These are phyloP conservation scores for Penicillium oxalicum DNA, from an alignment of 2,329 filamentous ascomycete species.

Conservation along the genomic window DNA sequence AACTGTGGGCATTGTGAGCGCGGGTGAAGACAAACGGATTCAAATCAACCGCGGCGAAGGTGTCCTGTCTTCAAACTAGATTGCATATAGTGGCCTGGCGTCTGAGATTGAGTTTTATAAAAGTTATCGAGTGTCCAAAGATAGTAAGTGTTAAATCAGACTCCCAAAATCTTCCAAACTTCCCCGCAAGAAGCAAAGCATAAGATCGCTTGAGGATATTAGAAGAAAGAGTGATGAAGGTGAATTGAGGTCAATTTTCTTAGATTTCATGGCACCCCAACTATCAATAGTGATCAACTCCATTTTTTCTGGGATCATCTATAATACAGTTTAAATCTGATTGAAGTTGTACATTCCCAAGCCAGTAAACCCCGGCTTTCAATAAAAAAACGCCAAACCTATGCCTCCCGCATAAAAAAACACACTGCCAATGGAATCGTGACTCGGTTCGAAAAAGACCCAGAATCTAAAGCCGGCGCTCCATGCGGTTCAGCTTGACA, in stretches of 20 bases:
- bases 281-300: background rate
- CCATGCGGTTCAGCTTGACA: constrained; percentile 53
- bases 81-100: constrained; percentile 27
- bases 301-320: constrained; percentile 11
- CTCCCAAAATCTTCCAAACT: constrained; percentile 5
- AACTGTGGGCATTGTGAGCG: constrained; percentile 82
- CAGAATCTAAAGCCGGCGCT: constrained; percentile 42
- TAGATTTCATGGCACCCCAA: too few relatives aligned
- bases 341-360: constrained; percentile 15
- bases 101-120: constrained; percentile 26
- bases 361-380: constrained; percentile 14
- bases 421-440: constrained; percentile 17
- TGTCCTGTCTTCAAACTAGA: constrained; percentile 30
- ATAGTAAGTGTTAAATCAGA: too few relatives aligned
- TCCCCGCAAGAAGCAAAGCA: background rate
- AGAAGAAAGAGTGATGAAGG: too few relatives aligned
- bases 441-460: constrained; percentile 1
- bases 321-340: constrained; percentile 22
- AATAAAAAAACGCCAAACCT: constrained; percentile 23
- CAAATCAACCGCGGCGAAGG: constrained; percentile 74
- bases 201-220: too few relatives aligned
- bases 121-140: constrained; percentile 20
- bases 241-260: too few relatives aligned
- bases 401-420: constrained; percentile 19
- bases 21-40: constrained; percentile 86